Conservation (phyloP, 352 stramenopile genomes). For the Phytophthora lateralis region DNA sequence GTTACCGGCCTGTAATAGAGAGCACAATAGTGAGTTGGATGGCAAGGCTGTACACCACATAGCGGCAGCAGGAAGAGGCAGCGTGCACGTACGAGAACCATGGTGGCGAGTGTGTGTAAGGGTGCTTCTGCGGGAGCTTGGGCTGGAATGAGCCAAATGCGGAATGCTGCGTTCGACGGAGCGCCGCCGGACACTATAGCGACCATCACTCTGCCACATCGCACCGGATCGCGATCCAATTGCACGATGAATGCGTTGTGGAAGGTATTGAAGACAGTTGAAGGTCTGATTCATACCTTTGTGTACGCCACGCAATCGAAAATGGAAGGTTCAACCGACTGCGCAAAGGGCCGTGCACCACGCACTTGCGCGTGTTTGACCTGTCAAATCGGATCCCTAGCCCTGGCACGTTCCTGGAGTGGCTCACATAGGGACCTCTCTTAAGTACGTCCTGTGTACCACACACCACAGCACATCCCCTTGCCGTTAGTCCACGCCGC, state of each 20-base stretch:
- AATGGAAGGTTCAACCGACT: conserved; percentile 16
- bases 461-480: conserved; percentile 6
- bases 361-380: conserved; percentile 32
- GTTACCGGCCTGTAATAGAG: conserved; percentile 57
- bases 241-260: conserved; percentile 18
- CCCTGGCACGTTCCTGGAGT: conserved; percentile 42
- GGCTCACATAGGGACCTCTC: conserved; percentile 10
- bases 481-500: background rate
- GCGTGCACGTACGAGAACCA: conserved; percentile 60
- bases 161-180: conserved; percentile 25
- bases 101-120: conserved; percentile 24
- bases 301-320: conserved; percentile 17
- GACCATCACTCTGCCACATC: conserved; percentile 39
- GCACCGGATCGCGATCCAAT: conserved; percentile 9
- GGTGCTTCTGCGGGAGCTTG: conserved; percentile 19
- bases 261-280: background rate
- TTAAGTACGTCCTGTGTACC: background rate
- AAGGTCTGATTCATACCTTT: background rate
- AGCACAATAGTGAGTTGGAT: conserved; percentile 1
- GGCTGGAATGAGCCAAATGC: conserved; percentile 31
- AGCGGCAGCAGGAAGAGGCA: background rate
- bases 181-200: background rate
- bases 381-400: conserved; percentile 38
- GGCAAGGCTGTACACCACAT: background rate
- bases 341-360: conserved; percentile 38